phyloP scores from a whole-genome alignment of 768 basidiomycete genomes.

The Phanerodontia chrysosporium region DNA sequence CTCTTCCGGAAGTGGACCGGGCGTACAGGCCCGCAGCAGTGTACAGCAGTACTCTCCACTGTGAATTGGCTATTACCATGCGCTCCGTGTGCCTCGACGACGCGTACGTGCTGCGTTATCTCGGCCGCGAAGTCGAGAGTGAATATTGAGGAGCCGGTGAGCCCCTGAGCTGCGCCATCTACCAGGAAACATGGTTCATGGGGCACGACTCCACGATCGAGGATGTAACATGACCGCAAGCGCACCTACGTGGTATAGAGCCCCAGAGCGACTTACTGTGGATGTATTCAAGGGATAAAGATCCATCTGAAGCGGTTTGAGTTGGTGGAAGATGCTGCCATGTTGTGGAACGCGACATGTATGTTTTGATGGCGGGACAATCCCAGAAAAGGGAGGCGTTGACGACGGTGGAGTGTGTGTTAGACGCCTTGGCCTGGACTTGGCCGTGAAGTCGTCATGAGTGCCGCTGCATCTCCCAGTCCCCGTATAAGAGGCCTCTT shows the following conservation, averaged over 20 bases:
- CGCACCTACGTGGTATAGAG: background rate
- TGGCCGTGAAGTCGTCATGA: background rate
- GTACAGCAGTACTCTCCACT: no score
- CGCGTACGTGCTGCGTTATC: background rate
- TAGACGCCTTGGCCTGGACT: background rate
- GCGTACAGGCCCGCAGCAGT: no score
- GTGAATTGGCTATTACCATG: no score
- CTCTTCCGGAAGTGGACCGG: no score
- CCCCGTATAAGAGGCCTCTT: background rate
- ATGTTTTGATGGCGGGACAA: background rate
- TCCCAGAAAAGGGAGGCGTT: background rate
- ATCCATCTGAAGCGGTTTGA: no score
- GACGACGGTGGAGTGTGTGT: background rate
- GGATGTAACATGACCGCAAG: background rate
- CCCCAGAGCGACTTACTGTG: background rate
- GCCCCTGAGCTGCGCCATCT: background rate
- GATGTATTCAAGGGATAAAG: no score
- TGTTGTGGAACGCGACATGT: background rate
- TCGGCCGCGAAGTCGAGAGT: background rate
- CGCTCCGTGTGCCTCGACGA: no score
- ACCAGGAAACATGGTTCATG: background rate
- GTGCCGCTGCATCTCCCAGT: background rate
- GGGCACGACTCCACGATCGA: background rate
- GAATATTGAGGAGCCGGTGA: background rate
- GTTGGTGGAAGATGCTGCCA: background rate